Base-by-base conservation (phyloP, 1,284 basidiomycete species). In the Moniliophthora roreri region DNA sequence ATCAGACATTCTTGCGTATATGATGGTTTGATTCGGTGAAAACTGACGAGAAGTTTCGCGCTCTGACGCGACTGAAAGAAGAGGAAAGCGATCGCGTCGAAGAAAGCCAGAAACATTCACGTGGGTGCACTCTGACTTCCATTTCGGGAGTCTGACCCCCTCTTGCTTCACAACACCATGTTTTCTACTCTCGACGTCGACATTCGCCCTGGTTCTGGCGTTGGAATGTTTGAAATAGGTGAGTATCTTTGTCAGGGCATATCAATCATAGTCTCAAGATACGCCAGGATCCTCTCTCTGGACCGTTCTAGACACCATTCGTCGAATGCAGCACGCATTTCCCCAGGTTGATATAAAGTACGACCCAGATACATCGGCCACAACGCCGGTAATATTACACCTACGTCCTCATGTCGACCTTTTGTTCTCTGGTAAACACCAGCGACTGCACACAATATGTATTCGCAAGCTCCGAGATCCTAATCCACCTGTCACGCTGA, bases 281-380 rank as follows among this genome's bases (percentile, higher is more conserved):
- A 47, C 38, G 34, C 37, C 47, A 91, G 92, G 93, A 36, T 77
- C 86, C 45, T 91, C 89, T 0, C 73, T 95, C 5, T 95, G 92
- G 91, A 82, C 81, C 26, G 76, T 93, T 11, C 75, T 95, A 47
- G 89, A 92, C 60, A 70, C 81, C 37, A 73, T 95, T 5, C 78
- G 85, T 39, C 68, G 75, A 35, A 71, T 81, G 21, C 83, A 82
- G 49, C 79, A 87, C 60, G 67, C 77, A 47, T 93, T 90, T 58
- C 91, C 91, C 37, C 87, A 90, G 62, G 81, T 93, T 41, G 89
- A 93, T 58, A 74, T 95, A 61, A 91, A 91, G 66, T 94, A 87
- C 66, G 91, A 95, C 65, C 79, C 83, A 9, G 87, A 91, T 59
- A 71, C 81, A 45, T 77, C 84, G n/a, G 78, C 86, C 4, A 82